Evolutionary conservation across 1,284 basidiomycete genomes (phyloP), one percentile per base, ranked within the genome.

Genomic region (Abortiporus biennis): DNA sequence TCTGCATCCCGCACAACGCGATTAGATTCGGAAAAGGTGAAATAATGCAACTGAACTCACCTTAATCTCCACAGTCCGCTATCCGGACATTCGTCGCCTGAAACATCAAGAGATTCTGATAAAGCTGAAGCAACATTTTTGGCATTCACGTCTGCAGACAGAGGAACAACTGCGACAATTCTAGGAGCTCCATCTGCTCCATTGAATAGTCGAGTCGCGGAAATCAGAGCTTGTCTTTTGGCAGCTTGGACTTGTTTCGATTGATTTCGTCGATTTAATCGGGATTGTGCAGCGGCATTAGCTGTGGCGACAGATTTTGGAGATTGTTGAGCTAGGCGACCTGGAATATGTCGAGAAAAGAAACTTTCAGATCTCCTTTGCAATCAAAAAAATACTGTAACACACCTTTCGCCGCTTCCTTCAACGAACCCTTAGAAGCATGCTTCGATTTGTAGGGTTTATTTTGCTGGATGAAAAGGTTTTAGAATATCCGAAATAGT

Each of bases 391-490:
- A n/a, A 20, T 21, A 35, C 20, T 32, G 34, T 21, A 24, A 50
- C 63, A 35, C 27, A 83, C 91, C 91, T 69, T 93, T 94, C 12
- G 88, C 80, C 31, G 77, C 75, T 33, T 89, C 84, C 60, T 88
- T 92, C 35, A 92, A 57, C 0, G 84, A 74, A 6, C 80, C 80
- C 63, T 95, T 94, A 3, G 87, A 78, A 0, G 91, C 77, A 71
- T 96, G 91, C 57, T 82, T 86, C 1, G 87, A 90, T 61, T 94
- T 94, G 74, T 89, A 95, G 1, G 75, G 50, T 61, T 96, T 96
- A 63, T 96, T 95, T 69, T 78, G 69, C 88, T 92, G 37, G 4
- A n/a, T n/a, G 33, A 16, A n/a, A 33, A 35, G 24, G 17, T 30
- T 0, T 16, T 38, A 4, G 43, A 16, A 33, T 20, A 21, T 12